Conservation (phyloP, 345 rosid genomes). For the Pugionium dolabratum region DNA sequence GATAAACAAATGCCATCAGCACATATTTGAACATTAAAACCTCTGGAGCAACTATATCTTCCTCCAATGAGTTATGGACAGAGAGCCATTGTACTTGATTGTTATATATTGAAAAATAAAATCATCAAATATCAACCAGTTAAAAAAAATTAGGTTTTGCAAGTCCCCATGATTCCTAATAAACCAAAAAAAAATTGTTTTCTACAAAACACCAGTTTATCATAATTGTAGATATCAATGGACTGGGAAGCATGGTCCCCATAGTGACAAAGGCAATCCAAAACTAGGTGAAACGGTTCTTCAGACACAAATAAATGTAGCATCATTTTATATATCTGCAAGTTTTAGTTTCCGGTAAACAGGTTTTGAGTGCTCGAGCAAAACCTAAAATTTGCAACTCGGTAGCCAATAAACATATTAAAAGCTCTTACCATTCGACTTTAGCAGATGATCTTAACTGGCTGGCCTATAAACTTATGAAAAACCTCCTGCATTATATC, state of each 20-base stretch:
- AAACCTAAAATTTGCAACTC: background rate
- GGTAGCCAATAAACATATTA: background rate
- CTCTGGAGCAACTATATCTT: too few relatives aligned
- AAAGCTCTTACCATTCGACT: slow-evolving; percentile 76
- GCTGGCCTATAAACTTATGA: slow-evolving; percentile 80
- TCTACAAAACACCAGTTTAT: too few relatives aligned
- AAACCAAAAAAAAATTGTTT: too few relatives aligned
- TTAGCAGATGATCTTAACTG: slow-evolving; percentile 70
- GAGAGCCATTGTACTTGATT: too few relatives aligned
- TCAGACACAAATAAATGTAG: background rate
- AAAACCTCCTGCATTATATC: slow-evolving; percentile 67
- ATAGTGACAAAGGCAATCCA: slow-evolving; percentile 7
- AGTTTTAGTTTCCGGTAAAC: background rate
- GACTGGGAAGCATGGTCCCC: background rate
- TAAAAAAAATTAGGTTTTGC: too few relatives aligned
- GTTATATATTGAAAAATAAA: too few relatives aligned
- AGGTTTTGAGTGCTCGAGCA: background rate
- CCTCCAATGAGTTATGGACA: too few relatives aligned
- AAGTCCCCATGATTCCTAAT: too few relatives aligned
- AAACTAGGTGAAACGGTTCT: slow-evolving; percentile 3
- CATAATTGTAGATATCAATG: too few relatives aligned
- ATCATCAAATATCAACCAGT: too few relatives aligned
- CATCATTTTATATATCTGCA: background rate
- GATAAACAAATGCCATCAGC: too few relatives aligned
- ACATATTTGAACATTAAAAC: too few relatives aligned